Conservation (phyloP, 495 filamentous ascomycete genomes). For the Diplogelasinospora grovesii region DNA sequence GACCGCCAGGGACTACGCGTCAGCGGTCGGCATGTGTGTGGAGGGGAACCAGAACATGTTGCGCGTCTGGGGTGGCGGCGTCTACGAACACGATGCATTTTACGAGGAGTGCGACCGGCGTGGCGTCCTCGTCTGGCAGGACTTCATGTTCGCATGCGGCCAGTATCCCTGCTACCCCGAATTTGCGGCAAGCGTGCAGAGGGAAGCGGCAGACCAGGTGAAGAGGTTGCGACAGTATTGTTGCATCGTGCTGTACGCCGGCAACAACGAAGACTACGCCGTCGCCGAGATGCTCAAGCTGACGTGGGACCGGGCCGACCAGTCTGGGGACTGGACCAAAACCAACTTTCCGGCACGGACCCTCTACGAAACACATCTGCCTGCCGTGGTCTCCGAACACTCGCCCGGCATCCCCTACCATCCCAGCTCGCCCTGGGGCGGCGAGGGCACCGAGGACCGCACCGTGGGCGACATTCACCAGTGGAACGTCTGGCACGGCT, state of each 20-base stretch:
- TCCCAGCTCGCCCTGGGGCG: slow-evolving; percentile 81
- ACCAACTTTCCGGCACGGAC: slow-evolving; percentile 86
- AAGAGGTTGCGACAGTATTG: slow-evolving; percentile 75
- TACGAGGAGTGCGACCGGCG: slow-evolving; percentile 62
- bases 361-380: slow-evolving; percentile 87
- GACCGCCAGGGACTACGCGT: slow-evolving; percentile 55
- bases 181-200: slow-evolving; percentile 58
- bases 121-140: slow-evolving; percentile 65
- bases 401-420: slow-evolving; percentile 69
- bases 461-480: slow-evolving; percentile 93
- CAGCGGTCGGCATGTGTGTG: slow-evolving; percentile 65
- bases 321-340: slow-evolving; percentile 76
- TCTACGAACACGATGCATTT: slow-evolving; percentile 62
- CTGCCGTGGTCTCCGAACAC: slow-evolving; percentile 53
- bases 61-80: slow-evolving; percentile 65
- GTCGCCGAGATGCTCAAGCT: slow-evolving; percentile 64
- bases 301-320: slow-evolving; percentile 56
- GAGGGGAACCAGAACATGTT: slow-evolving; percentile 66
- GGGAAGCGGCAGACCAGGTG: slow-evolving; percentile 71
- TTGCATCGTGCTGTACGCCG: slow-evolving; percentile 78
- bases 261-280: slow-evolving; percentile 96
- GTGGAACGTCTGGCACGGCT: slow-evolving; percentile 98
- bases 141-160: slow-evolving; percentile 68
- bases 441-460: slow-evolving; percentile 65
- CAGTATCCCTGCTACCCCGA: slow-evolving; percentile 64